Conservation (phyloP, 2,329 filamentous ascomycete genomes). For the Sarocladium strictum region DNA sequence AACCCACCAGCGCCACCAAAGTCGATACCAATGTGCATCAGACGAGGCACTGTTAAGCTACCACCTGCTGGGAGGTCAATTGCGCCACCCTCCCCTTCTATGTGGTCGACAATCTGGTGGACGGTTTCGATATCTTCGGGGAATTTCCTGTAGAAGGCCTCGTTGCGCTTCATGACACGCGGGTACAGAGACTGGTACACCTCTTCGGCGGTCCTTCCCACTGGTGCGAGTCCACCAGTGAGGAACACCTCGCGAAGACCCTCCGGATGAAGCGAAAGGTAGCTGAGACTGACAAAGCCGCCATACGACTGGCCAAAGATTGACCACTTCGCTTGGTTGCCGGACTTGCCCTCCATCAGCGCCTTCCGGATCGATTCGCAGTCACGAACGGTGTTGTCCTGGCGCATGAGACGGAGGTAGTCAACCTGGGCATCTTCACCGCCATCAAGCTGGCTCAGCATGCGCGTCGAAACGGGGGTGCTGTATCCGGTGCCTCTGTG, state of each 20-base stretch:
- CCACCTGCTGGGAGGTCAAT: constrained; percentile 69
- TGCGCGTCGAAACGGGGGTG: constrained; percentile 68
- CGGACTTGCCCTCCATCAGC: constrained; percentile 63
- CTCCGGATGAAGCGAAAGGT: constrained; percentile 73
- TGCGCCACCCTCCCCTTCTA: constrained; percentile 51
- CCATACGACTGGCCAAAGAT: constrained; percentile 90
- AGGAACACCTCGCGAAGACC: constrained; percentile 78
- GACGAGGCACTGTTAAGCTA: constrained; percentile 62
- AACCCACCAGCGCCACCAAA: constrained; percentile 78
- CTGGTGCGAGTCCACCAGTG: constrained; percentile 75
- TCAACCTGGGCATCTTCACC: constrained; percentile 65
- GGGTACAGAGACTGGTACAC: constrained; percentile 70
- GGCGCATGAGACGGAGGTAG: constrained; percentile 79
- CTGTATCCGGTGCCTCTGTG: constrained; percentile 86
- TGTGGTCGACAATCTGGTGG: constrained; percentile 57
- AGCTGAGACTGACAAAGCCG: constrained; percentile 78
- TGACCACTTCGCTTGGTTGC: constrained; percentile 72
- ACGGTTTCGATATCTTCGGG: constrained; percentile 71
- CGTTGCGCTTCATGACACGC: constrained; percentile 66
- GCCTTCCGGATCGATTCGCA: constrained; percentile 77
- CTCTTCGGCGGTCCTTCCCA: constrained; percentile 64
- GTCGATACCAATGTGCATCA: constrained; percentile 70
- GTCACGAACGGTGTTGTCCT: constrained; percentile 85
- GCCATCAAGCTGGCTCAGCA: constrained; percentile 50
- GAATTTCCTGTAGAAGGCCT: constrained; percentile 77